Percentiles rank a stretch among this genome's conserved stretches.
These are phyloP conservation scores for Tarenaya hassleriana DNA, from an alignment of 345 rosid genomes.

Conservation along the genomic window DNA sequence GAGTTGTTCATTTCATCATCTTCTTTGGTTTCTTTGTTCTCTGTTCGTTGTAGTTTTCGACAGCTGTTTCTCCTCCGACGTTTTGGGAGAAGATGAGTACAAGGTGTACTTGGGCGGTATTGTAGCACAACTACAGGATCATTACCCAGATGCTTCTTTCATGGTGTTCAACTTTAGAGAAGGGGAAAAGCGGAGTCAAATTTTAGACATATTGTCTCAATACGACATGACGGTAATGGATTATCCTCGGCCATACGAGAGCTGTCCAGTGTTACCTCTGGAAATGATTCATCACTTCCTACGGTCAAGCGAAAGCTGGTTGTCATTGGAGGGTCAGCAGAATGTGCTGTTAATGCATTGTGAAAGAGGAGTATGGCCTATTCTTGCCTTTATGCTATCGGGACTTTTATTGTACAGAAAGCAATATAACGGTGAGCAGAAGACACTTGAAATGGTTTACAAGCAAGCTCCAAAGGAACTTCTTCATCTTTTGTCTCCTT, in stretches of 20 bases:
- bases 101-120: conserved; percentile 88
- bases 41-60: conserved; percentile 75
- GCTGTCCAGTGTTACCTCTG: conserved; percentile 75
- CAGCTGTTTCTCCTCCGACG: conserved; percentile 96
- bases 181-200: conserved; percentile 85
- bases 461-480: conserved; percentile 96
- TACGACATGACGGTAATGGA: conserved; percentile 99
- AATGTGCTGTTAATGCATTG: conserved; percentile 95
- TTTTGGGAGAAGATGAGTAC: conserved; percentile 89
- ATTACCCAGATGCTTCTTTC: conserved; percentile 91
- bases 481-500: conserved; percentile 69
- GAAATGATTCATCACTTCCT: conserved; percentile 96
- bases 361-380: conserved; percentile 96
- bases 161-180: conserved; percentile 98
- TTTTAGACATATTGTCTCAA: conserved; percentile 74
- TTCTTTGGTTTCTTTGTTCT: conserved; percentile 7
- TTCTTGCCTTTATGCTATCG: conserved; percentile 94
- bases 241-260: conserved; percentile 88
- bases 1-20: not conserved
- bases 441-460: conserved; percentile 97
- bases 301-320: conserved; percentile 91
- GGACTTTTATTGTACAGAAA: conserved; percentile 78
- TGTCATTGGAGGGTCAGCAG: conserved; percentile 87
- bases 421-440: conserved; percentile 88
- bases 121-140: conserved; percentile 89